Percentiles rank a stretch among this genome's conserved stretches.
phyloP scores from a whole-genome alignment of 148 eudicot genomes.

The Vaccinium vitisidaea region DNA sequence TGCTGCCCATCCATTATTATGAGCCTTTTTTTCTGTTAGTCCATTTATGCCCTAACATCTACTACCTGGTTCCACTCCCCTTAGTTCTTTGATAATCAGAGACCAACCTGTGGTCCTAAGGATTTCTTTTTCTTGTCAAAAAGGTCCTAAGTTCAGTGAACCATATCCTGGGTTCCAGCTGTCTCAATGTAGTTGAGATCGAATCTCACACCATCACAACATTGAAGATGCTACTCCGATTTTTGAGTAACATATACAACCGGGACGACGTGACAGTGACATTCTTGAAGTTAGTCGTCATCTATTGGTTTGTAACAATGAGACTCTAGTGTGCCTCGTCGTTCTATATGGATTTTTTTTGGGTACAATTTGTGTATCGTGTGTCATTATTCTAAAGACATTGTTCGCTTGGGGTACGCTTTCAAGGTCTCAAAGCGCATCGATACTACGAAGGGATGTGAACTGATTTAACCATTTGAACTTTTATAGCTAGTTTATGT shows the following conservation, averaged over 20 bases:
- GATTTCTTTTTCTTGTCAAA: not conserved
- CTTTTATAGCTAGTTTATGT: not conserved
- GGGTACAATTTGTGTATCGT: not conserved
- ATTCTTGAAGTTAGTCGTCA: not conserved
- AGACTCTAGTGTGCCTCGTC: not conserved
- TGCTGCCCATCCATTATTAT: slow-evolving; percentile 10
- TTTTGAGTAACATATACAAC: not conserved
- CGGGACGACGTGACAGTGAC: not conserved
- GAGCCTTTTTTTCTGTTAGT: not conserved
- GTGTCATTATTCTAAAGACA: not conserved
- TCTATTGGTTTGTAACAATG: not conserved
- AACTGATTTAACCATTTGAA: not conserved
- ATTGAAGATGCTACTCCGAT: not conserved
- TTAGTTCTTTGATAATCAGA: not conserved
- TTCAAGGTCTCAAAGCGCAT: not conserved
- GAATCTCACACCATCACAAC: not conserved
- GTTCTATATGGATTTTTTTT: not conserved
- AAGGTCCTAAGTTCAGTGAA: slow-evolving; percentile 11
- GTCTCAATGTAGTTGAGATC: not conserved
- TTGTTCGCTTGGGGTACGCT: not conserved
- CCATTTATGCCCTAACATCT: not conserved
- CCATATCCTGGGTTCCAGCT: slow-evolving; percentile 2
- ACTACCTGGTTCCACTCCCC: not conserved
- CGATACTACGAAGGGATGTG: not conserved
- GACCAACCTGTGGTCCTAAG: slow-evolving; percentile 13